phyloP scores from a whole-genome alignment of 768 basidiomycete species.

The Boletus huronensis region DNA sequence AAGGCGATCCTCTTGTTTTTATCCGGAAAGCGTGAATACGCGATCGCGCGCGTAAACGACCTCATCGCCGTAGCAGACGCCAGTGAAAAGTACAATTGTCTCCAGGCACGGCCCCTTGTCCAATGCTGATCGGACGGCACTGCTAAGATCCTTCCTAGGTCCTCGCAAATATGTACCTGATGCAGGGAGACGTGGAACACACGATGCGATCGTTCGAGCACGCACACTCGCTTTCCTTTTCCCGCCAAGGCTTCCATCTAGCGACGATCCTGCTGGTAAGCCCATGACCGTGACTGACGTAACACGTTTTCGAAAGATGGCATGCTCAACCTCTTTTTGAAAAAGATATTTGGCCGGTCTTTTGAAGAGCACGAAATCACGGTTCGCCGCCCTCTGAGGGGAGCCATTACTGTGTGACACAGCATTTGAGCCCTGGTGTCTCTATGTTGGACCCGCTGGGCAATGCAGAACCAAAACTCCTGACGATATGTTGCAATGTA shows the following conservation, averaged over 20 bases:
- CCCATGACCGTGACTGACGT: too few relatives aligned
- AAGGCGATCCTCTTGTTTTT: neutral
- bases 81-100: neutral
- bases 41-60: neutral
- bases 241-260: neutral
- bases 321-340: neutral
- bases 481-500: neutral
- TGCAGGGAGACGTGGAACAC: neutral
- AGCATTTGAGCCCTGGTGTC: too few relatives aligned
- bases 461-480: too few relatives aligned
- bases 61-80: neutral
- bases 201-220: neutral
- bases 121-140: too few relatives aligned
- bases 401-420: neutral
- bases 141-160: neutral
- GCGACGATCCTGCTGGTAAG: neutral
- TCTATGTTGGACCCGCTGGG: neutral
- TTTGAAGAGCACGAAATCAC: conserved; percentile 9
- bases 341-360: neutral
- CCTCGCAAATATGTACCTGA: neutral
- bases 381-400: neutral
- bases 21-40: neutral
- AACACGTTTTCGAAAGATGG: neutral
- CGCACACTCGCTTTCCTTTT: neutral
- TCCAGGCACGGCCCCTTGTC: too few relatives aligned